Conservation (phyloP, 2,329 filamentous ascomycete species). For the Ascochyta koolunga region DNA sequence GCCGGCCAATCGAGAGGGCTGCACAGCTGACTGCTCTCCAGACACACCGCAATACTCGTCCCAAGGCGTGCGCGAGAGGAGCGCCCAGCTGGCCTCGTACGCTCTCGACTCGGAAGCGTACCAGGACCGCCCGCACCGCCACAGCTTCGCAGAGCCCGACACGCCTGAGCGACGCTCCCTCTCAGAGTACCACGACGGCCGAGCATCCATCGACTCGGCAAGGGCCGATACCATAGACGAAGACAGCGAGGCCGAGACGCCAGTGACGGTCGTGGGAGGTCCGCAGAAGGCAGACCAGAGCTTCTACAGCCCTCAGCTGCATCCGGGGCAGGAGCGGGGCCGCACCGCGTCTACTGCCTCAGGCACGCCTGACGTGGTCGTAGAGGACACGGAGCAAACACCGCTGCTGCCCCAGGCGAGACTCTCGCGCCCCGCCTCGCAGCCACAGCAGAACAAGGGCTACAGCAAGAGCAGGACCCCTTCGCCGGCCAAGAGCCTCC, state of each 20-base stretch:
- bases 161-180: slow-evolving; percentile 22
- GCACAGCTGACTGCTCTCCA: slow-evolving; percentile 43
- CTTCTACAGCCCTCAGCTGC: slow-evolving; percentile 33
- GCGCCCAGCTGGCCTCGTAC: slow-evolving; percentile 83
- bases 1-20: background rate
- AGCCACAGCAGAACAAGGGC: slow-evolving; percentile 20
- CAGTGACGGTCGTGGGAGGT: slow-evolving; percentile 45
- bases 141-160: slow-evolving; percentile 34
- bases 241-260: slow-evolving; percentile 64
- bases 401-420: slow-evolving; percentile 48
- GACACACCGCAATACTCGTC: slow-evolving; percentile 76
- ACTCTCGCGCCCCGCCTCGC: slow-evolving; percentile 31
- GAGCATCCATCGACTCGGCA: slow-evolving; percentile 39
- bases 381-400: slow-evolving; percentile 43
- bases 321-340: slow-evolving; percentile 1
- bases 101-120: slow-evolving; percentile 60
- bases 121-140: slow-evolving; percentile 31
- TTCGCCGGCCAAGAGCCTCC: slow-evolving; percentile 21
- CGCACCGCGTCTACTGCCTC: slow-evolving; percentile 5
- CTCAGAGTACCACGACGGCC: slow-evolving; percentile 30
- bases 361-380: slow-evolving; percentile 29
- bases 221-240: slow-evolving; percentile 64
- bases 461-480: slow-evolving; percentile 30
- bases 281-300: slow-evolving; percentile 20
- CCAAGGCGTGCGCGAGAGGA: slow-evolving; percentile 81